Base-by-base conservation (phyloP, 1,284 basidiomycete genomes). In the Puccinia triticina region DNA sequence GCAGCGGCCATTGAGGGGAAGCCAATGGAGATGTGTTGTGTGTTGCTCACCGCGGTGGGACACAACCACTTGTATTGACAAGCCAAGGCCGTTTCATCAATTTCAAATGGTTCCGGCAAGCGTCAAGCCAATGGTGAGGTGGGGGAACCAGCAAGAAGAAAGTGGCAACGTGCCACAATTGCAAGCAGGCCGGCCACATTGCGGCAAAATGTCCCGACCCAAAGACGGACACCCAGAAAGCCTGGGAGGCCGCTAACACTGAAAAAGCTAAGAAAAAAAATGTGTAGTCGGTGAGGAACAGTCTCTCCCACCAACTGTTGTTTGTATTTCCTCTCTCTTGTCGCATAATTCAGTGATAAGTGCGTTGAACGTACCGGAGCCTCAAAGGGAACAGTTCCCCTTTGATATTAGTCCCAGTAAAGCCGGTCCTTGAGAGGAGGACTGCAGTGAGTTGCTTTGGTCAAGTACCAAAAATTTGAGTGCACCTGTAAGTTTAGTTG, bases 221-320 rank as follows among this genome's bases (percentile, higher is more conserved):
- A 14, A 69, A 69, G 26, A 12, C 59, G 8, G 61, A 37, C 21
- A 5, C 14, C 8, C 61, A 66, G 34, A 3, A 23, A 1, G 10
- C 11, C 5, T 46, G 29, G 43, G 29, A 71, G 43, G 4, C 1
- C 0, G 29, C 4, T 14, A 50, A 50, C 2, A 23, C 26, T 2
- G 48, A 50, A 16, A 48, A 50, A 14, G 16, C 11, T 8, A 66
- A 66, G 16, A 64, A 43, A 69, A 69, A 71, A 61, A 61, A 26
- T n/a, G 69, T 7, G 29, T 71, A 71, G 48, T 71, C 48, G 69
- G 43, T 50, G 69, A 26, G 69, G 43, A 8, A 21, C 8, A 23
- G 69, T 71, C 69, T 71, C 69, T 29, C 43, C 69, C 69, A 50
- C 43, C 69, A 29, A 71, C 69, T 1, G 2, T 2, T n/a, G 69